These are phyloP conservation scores for Aspergillus pseudonomiae DNA, from an alignment of 2,329 filamentous ascomycete genomes.

Conservation along the genomic window DNA sequence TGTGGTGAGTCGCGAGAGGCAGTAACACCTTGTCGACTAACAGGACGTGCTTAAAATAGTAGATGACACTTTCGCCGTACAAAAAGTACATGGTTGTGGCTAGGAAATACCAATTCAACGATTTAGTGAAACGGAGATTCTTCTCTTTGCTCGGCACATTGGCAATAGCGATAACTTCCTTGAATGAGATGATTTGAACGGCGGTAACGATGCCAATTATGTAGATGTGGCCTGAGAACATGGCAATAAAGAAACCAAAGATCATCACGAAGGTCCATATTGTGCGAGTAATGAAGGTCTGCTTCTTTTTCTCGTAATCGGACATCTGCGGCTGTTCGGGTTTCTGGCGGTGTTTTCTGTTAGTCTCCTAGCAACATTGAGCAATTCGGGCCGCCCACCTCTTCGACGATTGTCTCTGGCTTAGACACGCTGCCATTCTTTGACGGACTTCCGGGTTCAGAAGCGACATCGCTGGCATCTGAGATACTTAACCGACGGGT, in stretches of 20 bases:
- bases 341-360: slow-evolving; percentile 30
- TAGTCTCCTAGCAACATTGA: slow-evolving; percentile 1
- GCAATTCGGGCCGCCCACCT: slow-evolving; percentile 29
- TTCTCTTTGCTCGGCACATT: slow-evolving; percentile 90
- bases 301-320: slow-evolving; percentile 98
- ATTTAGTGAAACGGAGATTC: slow-evolving; percentile 90
- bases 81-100: slow-evolving; percentile 99
- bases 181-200: slow-evolving; percentile 96
- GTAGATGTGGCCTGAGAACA: slow-evolving; percentile 97
- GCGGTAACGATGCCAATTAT: slow-evolving; percentile 91
- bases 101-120: slow-evolving; percentile 98
- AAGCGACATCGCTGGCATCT: slow-evolving; percentile 56
- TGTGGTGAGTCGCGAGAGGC: slow-evolving; percentile 92
- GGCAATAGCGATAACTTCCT: slow-evolving; percentile 97
- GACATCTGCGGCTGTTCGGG: slow-evolving; percentile 50
- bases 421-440: slow-evolving; percentile 45
- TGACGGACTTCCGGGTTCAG: slow-evolving; percentile 55
- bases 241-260: slow-evolving; percentile 81
- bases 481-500: slow-evolving; percentile 58
- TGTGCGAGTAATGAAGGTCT: slow-evolving; percentile 93
- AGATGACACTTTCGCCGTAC: slow-evolving; percentile 98
- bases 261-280: slow-evolving; percentile 99
- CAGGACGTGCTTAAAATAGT: slow-evolving; percentile 99
- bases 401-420: slow-evolving; percentile 37
- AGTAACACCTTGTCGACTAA: slow-evolving; percentile 90